phyloP scores from a whole-genome alignment of 495 filamentous ascomycete species.

The Neurospora cerealis region DNA sequence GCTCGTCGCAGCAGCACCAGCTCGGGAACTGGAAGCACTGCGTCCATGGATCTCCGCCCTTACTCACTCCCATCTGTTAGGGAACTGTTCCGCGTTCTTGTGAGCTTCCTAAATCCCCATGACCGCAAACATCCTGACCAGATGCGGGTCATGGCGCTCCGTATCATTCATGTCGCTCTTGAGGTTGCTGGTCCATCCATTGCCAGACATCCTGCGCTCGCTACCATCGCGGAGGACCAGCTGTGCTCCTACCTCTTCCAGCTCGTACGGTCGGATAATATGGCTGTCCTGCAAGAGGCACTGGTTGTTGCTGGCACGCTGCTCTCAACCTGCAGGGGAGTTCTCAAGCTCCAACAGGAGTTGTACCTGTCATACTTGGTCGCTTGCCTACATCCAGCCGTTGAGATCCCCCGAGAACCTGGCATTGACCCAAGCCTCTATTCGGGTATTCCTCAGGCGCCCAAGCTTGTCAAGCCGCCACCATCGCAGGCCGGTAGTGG shows the following conservation, averaged over 20 bases:
- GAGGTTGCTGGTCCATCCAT: constrained; percentile 96
- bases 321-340: constrained; percentile 80
- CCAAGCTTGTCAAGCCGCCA: constrained; percentile 75
- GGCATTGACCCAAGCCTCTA: constrained; percentile 89
- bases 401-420: constrained; percentile 84
- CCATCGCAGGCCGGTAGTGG: constrained; percentile 71
- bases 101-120: constrained; percentile 87
- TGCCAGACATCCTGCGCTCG: constrained; percentile 82
- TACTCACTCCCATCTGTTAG: constrained; percentile 90
- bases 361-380: constrained; percentile 91
- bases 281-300: constrained; percentile 84
- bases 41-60: constrained; percentile 57
- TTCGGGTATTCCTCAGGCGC: constrained; percentile 83
- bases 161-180: constrained; percentile 94
- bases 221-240: constrained; percentile 81
- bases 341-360: constrained; percentile 94
- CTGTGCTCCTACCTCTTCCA: constrained; percentile 94
- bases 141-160: constrained; percentile 92
- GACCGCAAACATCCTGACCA: constrained; percentile 85
- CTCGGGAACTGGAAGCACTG: constrained; percentile 26
- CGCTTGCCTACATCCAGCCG: constrained; percentile 81
- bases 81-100: constrained; percentile 90
- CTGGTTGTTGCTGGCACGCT: constrained; percentile 86
- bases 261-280: constrained; percentile 90
- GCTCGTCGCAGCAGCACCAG: constrained; percentile 22